Base-by-base conservation (phyloP, 2,329 filamentous ascomycete species). In the Diaporthe eres region DNA sequence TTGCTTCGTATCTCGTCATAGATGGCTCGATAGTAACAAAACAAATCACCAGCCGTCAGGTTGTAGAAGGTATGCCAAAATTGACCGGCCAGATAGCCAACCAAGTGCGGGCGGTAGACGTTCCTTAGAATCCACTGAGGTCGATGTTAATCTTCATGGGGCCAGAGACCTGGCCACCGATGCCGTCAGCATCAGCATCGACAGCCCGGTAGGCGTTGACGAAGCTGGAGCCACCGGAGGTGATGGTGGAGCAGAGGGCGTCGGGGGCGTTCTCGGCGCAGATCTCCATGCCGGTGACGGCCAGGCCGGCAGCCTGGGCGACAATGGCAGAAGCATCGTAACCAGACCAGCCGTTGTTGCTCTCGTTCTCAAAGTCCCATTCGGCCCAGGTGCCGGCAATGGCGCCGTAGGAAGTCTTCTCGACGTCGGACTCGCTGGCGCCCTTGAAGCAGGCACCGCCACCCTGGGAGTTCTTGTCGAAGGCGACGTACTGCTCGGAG, bases 241-340 rank as follows among this genome's bases (percentile, higher is more conserved):
- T 74, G 74, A 85, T 84, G 53, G 77, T 81, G 10, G 83, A 85
- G 81, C 83, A 83, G 60, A 34, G 25, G 19, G 78, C 65, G 61
- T 76, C 67, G 61, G 74, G 77, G 75, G 79, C 77, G 42, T 68
- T 44, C 37, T 72, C 76, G 51, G 86, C 86, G 84, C 87, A 89
- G 77, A 82, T 83, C 57, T 80, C 79, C 77, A 84, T 80, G 73
- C 82, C 81, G 77, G 80, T 80, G 75, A 83, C 84, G 77, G 82
- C 84, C 78, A 88, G 78, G 74, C 77, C 76, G 71, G 79, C 77
- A 39, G 79, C 76, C 78, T 85, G 83, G 42, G 87, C 82, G 57
- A 88, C 86, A 13, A 90, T 84, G 75, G 85, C 85, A 6, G 87
- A 89, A 77, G 86, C 87, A 74, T 90, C 88, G 75, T 85, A 87